Conservation (phyloP, 1,139 yeast genomes). For the Pichia sp. region DNA sequence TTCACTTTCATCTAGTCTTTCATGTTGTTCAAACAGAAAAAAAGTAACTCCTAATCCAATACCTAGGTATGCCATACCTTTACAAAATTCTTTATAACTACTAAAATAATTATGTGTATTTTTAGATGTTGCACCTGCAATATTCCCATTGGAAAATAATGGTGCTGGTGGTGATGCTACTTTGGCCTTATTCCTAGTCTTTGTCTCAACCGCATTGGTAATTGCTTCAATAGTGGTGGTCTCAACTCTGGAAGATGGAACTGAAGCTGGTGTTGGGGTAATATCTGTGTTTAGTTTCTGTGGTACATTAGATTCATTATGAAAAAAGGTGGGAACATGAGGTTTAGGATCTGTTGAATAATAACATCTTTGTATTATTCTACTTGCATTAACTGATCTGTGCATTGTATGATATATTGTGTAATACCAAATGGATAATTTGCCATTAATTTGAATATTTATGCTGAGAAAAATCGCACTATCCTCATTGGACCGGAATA, state of each 20-base stretch:
- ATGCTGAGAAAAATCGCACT: neutral
- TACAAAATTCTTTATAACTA: slow-evolving; percentile 11
- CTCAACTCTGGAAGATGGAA: too few species aligned
- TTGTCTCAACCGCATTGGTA: neutral
- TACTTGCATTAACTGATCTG: neutral
- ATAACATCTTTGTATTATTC: neutral
- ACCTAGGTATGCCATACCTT: slow-evolving; percentile 14
- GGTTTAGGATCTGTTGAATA: neutral
- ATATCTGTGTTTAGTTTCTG: neutral
- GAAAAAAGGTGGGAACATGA: slow-evolving; percentile 8
- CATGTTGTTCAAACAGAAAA: slow-evolving; percentile 17
- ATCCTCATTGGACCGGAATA: neutral
- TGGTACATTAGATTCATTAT: slow-evolving; percentile 8
- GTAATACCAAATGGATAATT: neutral
- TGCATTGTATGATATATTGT: neutral
- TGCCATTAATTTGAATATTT: neutral
- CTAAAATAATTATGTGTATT: slow-evolving; percentile 6
- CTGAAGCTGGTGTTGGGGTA: neutral
- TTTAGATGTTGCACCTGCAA: neutral
- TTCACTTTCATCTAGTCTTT: slow-evolving; percentile 21
- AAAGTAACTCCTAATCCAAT: slow-evolving; percentile 10
- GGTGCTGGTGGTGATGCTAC: neutral
- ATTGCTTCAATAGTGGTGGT: neutral
- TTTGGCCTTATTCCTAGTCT: neutral
- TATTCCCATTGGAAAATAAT: neutral